Conservation (phyloP, 257 asterid genomes). For the Solanum paucissectum region DNA sequence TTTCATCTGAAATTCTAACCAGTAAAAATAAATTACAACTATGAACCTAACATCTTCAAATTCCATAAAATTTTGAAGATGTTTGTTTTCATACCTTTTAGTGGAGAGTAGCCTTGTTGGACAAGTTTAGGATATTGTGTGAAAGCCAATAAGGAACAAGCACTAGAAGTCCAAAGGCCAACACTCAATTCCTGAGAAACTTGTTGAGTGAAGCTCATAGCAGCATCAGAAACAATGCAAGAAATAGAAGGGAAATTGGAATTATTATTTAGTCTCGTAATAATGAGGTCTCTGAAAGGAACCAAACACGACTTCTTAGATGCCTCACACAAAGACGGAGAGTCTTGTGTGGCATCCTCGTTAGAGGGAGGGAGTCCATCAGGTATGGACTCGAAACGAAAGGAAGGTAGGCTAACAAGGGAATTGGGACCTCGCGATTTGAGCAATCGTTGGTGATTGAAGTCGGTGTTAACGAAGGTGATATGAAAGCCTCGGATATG, state of each 20-base stretch:
- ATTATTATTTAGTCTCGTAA: neutral
- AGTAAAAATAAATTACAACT: neutral
- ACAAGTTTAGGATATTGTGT: constrained; percentile 5
- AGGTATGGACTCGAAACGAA: constrained; percentile 14
- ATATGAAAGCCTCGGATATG: constrained; percentile 20
- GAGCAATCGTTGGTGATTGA: constrained; percentile 6
- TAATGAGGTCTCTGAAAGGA: constrained; percentile 10
- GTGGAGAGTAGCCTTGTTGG: constrained; percentile 4
- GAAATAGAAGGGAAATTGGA: neutral
- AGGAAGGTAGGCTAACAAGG: neutral
- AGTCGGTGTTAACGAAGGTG: constrained; percentile 20
- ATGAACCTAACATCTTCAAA: too few relatives aligned
- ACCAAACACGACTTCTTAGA: constrained; percentile 2
- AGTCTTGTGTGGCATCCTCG: constrained; percentile 11
- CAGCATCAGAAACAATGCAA: constrained; percentile 13
- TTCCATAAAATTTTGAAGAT: neutral
- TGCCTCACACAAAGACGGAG: constrained; percentile 4
- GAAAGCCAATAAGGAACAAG: constrained; percentile 7
- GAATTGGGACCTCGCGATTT: neutral
- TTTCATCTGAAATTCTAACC: constrained; percentile 3
- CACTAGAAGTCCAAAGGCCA: constrained; percentile 13
- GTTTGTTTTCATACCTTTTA: constrained; percentile 5
- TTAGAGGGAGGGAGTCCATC: constrained; percentile 22
- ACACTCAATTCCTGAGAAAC: constrained; percentile 3
- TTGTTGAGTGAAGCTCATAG: constrained; percentile 9